Base-by-base conservation (phyloP, 106 monocot species). In the Dendrobium nobile region DNA sequence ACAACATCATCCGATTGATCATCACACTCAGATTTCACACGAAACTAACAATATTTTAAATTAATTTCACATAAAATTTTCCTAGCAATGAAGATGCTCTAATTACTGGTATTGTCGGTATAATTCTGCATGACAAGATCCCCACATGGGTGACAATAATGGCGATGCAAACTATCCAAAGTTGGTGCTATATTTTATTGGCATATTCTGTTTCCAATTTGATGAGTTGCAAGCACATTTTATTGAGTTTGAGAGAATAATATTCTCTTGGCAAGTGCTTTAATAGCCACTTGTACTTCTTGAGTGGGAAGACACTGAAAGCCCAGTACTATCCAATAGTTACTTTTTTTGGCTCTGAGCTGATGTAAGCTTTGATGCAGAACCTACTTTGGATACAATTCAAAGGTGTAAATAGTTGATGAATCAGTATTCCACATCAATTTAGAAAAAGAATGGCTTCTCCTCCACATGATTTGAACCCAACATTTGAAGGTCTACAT, bases 391-490 rank as follows among this genome's bases (percentile, higher is more conserved):
- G 19, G 74, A 75, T 44, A 22, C 74, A 43, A 1, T 75, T 75
- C 74, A 44, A 44, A 44, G 74, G 20, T 72, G 74, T 75, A 6
- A 75, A 44, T 19, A 7, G 74, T 44, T 40, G 74, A 75, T 44
- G 44, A 75, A 41, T 75, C 43, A 44, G 41, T 4, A 19, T 6
- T 37, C 5, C 44, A 44, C 10, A 75, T 75, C 74, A 43, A 17
- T 44, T 20, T 44, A 44, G 43, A 44, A n/a, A n/a, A 75, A 41
- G 43, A 16, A 7, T 44, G 7, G 74, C 74, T 75, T 75, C 74
- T 75, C 74, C 41, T 75, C 74, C 74, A 75, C 74, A 75, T 75
- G 43, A 75, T 75, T 44, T 44, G 13, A 22, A 43, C n/a, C n/a
- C 17, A 75, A 19, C 19, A 75, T 31, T 75, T 75, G 74, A 9